Conservation (phyloP, 1,139 yeast genomes). For the Pneumocystis wakefieldiae region DNA sequence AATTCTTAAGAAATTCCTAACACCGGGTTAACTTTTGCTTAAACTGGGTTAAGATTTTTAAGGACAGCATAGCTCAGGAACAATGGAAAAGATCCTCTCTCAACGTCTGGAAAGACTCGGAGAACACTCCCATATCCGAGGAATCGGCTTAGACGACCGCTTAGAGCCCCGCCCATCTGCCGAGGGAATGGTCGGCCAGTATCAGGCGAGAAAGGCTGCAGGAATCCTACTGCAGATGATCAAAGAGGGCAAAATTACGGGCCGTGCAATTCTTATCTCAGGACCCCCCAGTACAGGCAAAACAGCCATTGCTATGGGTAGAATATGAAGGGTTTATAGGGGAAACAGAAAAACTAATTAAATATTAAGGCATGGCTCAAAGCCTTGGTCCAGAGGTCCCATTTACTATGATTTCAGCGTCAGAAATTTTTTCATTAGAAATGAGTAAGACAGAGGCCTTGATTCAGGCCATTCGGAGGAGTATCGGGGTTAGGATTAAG, state of each 20-base stretch:
- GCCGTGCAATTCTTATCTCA: slow-evolving; percentile 86
- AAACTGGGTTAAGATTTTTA: neutral
- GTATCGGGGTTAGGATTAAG: slow-evolving; percentile 87
- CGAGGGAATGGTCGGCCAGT: slow-evolving; percentile 97
- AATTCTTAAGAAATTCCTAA: no score
- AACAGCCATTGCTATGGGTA: slow-evolving; percentile 96
- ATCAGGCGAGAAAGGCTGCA: slow-evolving; percentile 88
- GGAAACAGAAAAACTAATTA: neutral
- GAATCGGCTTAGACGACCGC: slow-evolving; percentile 67
- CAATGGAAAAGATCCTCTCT: neutral
- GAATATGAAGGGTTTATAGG: neutral
- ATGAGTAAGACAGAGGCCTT: slow-evolving; percentile 88
- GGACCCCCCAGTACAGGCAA: slow-evolving; percentile 99
- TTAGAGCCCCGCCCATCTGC: slow-evolving; percentile 63
- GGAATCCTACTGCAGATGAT: slow-evolving; percentile 89
- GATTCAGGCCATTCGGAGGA: slow-evolving; percentile 88
- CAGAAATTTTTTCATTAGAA: slow-evolving; percentile 83
- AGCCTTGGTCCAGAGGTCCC: slow-evolving; percentile 84
- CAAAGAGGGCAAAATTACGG: slow-evolving; percentile 87
- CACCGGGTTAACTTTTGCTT: no score
- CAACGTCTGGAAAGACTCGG: slow-evolving; percentile 33
- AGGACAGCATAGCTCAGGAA: neutral
- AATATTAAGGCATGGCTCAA: slow-evolving; percentile 40
- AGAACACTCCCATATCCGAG: slow-evolving; percentile 92
- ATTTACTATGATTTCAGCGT: slow-evolving; percentile 86